These are phyloP conservation scores for Cyphellophora attinorum DNA, from an alignment of 2,329 filamentous ascomycete species.

Conservation along the genomic window DNA sequence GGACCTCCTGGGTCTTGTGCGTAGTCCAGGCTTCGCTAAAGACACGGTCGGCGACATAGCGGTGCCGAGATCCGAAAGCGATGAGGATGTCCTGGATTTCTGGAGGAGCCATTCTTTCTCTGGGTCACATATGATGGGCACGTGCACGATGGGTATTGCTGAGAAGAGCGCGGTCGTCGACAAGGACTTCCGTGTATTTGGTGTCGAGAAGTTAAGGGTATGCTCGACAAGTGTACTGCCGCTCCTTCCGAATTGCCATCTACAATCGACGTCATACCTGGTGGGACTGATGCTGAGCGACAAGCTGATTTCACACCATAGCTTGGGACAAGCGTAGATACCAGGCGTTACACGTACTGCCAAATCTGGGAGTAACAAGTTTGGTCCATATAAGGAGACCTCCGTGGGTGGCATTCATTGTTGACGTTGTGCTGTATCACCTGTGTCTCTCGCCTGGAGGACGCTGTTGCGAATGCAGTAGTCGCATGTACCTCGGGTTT, in stretches of 20 bases:
- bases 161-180: slow-evolving; percentile 41
- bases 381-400: too few species aligned
- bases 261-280: slow-evolving; percentile 45
- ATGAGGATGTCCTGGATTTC: slow-evolving; percentile 44
- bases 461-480: too few species aligned
- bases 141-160: slow-evolving; percentile 46
- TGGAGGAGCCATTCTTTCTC: slow-evolving; percentile 36
- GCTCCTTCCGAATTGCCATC: slow-evolving; percentile 33
- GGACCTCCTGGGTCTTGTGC: slow-evolving; percentile 32
- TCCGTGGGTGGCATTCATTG: too few species aligned
- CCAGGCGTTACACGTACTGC: too few species aligned
- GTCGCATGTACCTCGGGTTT: too few species aligned
- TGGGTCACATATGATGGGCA: slow-evolving; percentile 49
- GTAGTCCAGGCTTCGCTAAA: slow-evolving; percentile 36
- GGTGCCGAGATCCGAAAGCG: slow-evolving; percentile 37
- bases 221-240: slow-evolving; percentile 35
- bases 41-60: slow-evolving; percentile 32
- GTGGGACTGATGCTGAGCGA: slow-evolving; percentile 44
- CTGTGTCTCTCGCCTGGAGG: too few species aligned
- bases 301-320: slow-evolving; percentile 38
- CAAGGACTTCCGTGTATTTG: slow-evolving; percentile 28
- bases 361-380: too few species aligned
- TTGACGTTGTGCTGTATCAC: too few species aligned
- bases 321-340: too few species aligned
- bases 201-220: slow-evolving; percentile 29